Percentiles rank a stretch among this genome's conserved stretches.
These are phyloP conservation scores for Phytophthora pini DNA, from an alignment of 352 stramenopile species.

Conservation along the genomic window DNA sequence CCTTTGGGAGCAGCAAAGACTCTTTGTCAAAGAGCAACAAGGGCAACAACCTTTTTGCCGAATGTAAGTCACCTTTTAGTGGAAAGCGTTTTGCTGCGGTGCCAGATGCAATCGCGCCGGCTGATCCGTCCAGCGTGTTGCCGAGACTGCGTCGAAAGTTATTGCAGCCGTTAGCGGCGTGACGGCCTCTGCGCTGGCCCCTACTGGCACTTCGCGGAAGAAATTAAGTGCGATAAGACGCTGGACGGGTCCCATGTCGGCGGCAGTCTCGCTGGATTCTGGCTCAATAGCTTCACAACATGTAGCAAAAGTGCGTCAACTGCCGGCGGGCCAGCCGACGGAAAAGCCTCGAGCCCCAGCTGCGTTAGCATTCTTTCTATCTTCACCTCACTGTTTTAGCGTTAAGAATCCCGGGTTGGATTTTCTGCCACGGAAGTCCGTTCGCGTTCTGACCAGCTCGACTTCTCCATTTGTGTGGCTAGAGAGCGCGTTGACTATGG, in stretches of 20 bases:
- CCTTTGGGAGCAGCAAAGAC: neutral
- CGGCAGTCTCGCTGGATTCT: constrained; percentile 29
- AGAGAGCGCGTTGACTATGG: constrained; percentile 28
- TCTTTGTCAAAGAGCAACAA: neutral
- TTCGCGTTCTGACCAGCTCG: constrained; percentile 19
- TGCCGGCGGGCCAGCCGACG: too few relatives aligned
- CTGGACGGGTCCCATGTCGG: constrained; percentile 6
- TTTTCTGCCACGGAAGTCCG: constrained; percentile 34
- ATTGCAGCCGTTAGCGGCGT: constrained; percentile 14
- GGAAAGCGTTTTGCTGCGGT: constrained; percentile 5
- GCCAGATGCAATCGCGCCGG: constrained; percentile 10
- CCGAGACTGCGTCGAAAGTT: constrained; percentile 16
- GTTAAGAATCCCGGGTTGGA: constrained; percentile 20
- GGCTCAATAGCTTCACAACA: constrained; percentile 23
- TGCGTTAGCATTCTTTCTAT: constrained; percentile 16
- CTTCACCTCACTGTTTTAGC: constrained; percentile 15
- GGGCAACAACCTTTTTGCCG: too few relatives aligned
- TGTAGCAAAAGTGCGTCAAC: neutral
- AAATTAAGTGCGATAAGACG: constrained; percentile 14
- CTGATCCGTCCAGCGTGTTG: constrained; percentile 38
- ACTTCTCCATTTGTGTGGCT: constrained; percentile 24
- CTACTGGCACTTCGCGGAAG: constrained; percentile 19
- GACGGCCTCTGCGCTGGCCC: constrained; percentile 4
- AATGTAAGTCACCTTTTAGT: too few relatives aligned
- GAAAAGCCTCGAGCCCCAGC: neutral